Conservation (phyloP, 768 basidiomycete genomes). For the Leucocoprinus birnbaumii region DNA sequence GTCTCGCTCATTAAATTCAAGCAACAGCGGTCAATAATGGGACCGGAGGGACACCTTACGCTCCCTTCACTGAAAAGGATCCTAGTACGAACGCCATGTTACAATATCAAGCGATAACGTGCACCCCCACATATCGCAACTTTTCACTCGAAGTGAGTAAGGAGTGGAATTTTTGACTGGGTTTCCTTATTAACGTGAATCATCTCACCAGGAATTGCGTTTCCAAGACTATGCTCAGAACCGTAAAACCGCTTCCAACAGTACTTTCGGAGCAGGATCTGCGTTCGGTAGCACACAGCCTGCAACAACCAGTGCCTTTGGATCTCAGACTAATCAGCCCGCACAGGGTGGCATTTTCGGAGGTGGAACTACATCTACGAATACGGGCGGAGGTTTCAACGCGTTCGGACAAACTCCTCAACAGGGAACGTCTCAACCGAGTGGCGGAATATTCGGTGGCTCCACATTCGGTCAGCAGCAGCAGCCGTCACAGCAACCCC, state of each 20-base stretch:
- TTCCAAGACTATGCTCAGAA: conserved; percentile 74
- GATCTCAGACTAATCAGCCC: conserved; percentile 41
- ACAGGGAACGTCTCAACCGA: conserved; percentile 15
- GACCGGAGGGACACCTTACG: conserved; percentile 63
- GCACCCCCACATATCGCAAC: conserved; percentile 75
- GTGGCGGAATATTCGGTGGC: conserved; percentile 36
- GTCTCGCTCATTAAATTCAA: background rate
- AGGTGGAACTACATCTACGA: conserved; percentile 28
- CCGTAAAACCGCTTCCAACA: conserved; percentile 56
- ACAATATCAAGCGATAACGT: conserved; percentile 81
- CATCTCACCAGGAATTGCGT: conserved; percentile 59
- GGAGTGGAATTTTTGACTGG: conserved; percentile 6
- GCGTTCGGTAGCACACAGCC: conserved; percentile 46
- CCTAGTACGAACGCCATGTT: conserved; percentile 35
- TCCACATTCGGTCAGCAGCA: conserved; percentile 19
- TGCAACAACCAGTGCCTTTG: conserved; percentile 42
- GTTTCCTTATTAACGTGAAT: background rate
- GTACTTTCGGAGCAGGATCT: conserved; percentile 53
- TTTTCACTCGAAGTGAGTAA: conserved; percentile 70
- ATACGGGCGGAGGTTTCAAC: conserved; percentile 36
- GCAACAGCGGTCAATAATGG: conserved; percentile 39
- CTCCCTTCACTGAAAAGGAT: conserved; percentile 65
- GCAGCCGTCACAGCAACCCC: conserved; percentile 25
- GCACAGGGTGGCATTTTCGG: conserved; percentile 31
- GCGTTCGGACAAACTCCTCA: conserved; percentile 15